Evolutionary conservation across 2,329 filamentous ascomycete species (phyloP), one percentile per base, ranked within the genome.

Genomic region (Colletotrichum endophyticum): DNA sequence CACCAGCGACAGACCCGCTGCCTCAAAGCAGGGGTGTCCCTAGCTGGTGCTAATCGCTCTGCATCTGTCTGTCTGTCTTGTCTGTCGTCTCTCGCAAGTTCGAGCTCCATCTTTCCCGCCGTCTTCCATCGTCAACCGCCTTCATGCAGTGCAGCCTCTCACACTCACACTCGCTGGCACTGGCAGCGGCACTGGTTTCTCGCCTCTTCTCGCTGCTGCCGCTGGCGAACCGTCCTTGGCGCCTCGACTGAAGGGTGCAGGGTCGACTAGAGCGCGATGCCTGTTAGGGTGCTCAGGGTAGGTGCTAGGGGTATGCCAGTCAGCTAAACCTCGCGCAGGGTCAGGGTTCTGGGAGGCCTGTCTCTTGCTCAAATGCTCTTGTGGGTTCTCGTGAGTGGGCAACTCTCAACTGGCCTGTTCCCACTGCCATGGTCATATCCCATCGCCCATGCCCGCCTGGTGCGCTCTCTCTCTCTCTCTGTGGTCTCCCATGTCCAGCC

Each of bases 211-310:
- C 69, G 70, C 69, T 67, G 73, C 63, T 67, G 73, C 69, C 62
- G 63, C 69, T 73, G 69, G 73, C 63, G 56, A 75, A 73, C 62
- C 44, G 36, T 66, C 63, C 69, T 67, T 57, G 69, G 56, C 73
- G 69, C 62, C 62, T 63, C n/a, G 66, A 13, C 32, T n/a, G 28
- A 75, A 66, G 62, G 59, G 25, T 61, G 64, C 62, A 72, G 62
- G 62, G 62, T 44, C 62, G 69, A 72, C 63, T 63, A 62, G 30
- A 44, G 25, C 34, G 19, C 25, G 36, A 63, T 69, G 36, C 34
- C 16, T 61, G 71, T 56, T 56, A 56, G 66, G 36, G 56, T 62
- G 22, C 27, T 34, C 56, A 73, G 57, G 53, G 62, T 59, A 25
- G 49, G 25, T 67, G 30, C 69, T 72, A 63, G 68, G 72, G 61